These are phyloP conservation scores for Phyllosticta citribraziliensis DNA, from an alignment of 2,329 filamentous ascomycete genomes.

Conservation along the genomic window DNA sequence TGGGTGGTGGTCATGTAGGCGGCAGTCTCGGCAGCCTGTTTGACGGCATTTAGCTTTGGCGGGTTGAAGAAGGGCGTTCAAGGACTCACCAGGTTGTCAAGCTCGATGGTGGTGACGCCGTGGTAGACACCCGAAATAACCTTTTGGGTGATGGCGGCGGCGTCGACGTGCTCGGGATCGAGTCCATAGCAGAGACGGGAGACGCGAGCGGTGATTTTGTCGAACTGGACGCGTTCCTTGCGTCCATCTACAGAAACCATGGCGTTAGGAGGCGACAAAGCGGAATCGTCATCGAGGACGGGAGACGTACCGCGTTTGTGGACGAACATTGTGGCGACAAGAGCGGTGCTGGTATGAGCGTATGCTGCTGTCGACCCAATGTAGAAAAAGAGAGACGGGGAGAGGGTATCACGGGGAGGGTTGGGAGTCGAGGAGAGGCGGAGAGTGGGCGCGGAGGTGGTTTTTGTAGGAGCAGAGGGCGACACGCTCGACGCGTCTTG, in stretches of 20 bases:
- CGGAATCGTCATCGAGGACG: constrained; percentile 3
- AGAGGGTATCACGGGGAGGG: constrained; percentile 7
- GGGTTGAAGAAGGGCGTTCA: not conserved
- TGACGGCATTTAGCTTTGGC: constrained; percentile 11
- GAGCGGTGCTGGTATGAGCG: not conserved
- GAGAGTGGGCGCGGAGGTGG: constrained; percentile 1
- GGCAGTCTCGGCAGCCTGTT: constrained; percentile 89
- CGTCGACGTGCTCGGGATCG: constrained; percentile 90
- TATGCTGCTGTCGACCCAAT: constrained; percentile 1
- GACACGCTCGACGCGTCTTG: constrained; percentile 7
- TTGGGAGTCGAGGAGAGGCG: not conserved
- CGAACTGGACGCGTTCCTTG: constrained; percentile 99
- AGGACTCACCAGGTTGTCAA: constrained; percentile 84
- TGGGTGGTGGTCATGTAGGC: constrained; percentile 99
- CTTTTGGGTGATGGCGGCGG: constrained; percentile 96
- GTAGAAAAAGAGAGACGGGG: constrained; percentile 3
- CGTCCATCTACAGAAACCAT: constrained; percentile 63
- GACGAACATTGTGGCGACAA: constrained; percentile 26
- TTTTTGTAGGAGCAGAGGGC: not conserved
- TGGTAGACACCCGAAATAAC: constrained; percentile 99
- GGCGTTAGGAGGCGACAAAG: not conserved
- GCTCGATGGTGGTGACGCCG: constrained; percentile 89
- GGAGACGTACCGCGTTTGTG: constrained; percentile 32
- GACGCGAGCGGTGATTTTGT: constrained; percentile 99
- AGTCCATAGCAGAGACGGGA: constrained; percentile 96